These are phyloP conservation scores for Naganishia liquefaciens DNA, from an alignment of 1,284 basidiomycete species.

Conservation along the genomic window DNA sequence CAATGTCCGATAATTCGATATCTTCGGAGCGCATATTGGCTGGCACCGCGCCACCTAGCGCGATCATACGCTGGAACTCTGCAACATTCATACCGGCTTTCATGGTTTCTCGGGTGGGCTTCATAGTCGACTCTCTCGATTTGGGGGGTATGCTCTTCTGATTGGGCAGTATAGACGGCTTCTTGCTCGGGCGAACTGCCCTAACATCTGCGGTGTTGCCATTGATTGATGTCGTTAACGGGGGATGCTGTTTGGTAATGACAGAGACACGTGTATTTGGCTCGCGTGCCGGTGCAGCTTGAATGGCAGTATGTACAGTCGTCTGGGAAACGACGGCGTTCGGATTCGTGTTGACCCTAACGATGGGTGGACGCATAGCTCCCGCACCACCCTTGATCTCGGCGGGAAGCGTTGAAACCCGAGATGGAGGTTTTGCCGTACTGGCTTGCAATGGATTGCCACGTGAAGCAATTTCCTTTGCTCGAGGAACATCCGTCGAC, in stretches of 20 bases:
- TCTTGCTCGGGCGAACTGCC: constrained; percentile 22
- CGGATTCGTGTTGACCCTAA: constrained; percentile 18
- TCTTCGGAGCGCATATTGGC: constrained; percentile 63
- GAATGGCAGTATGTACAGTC: background rate
- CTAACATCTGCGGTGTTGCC: constrained; percentile 18
- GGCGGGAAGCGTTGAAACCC: constrained; percentile 10
- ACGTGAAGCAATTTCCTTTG: background rate
- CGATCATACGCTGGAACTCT: constrained; percentile 27
- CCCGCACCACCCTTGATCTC: constrained; percentile 22
- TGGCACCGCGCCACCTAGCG: constrained; percentile 50
- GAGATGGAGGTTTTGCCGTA: constrained; percentile 13
- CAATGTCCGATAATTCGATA: constrained; percentile 88
- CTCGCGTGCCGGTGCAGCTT: background rate
- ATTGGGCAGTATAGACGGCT: constrained; percentile 16
- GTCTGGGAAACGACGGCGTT: constrained; percentile 4
- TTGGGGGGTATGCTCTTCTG: constrained; percentile 7
- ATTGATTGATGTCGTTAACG: constrained; percentile 21
- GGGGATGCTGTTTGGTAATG: constrained; percentile 8
- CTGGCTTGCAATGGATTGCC: constrained; percentile 3
- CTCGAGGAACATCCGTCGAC: background rate
- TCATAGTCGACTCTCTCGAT: constrained; percentile 20
- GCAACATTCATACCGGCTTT: constrained; percentile 26
- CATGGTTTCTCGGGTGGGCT: constrained; percentile 25
- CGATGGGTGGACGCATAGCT: constrained; percentile 24
- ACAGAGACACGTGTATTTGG: constrained; percentile 1